Percentiles rank a stretch among this genome's conserved stretches.
These are phyloP conservation scores for Tulasnella calospora DNA, from an alignment of 768 basidiomycete genomes.

Conservation along the genomic window DNA sequence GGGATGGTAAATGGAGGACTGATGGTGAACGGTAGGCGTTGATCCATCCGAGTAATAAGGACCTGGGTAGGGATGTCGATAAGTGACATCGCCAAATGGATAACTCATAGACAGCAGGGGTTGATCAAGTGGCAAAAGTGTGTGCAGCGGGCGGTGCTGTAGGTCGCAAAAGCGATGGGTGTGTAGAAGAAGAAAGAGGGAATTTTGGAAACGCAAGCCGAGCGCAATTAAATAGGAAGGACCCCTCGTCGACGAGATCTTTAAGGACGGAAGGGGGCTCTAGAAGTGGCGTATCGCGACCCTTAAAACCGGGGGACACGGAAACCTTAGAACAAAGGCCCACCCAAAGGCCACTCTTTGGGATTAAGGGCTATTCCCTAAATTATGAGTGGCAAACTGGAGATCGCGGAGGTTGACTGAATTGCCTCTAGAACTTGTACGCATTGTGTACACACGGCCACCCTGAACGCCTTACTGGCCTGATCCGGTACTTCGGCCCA, in stretches of 20 bases:
- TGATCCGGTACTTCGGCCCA: neutral
- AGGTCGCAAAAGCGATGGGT: neutral
- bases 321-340: neutral
- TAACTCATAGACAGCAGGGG: neutral
- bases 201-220: neutral
- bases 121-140: neutral
- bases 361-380: neutral
- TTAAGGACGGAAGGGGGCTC: neutral
- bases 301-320: neutral
- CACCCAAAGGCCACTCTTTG: neutral
- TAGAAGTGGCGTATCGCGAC: neutral
- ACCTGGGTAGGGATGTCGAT: neutral
- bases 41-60: neutral
- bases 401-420: neutral
- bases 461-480: neutral
- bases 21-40: neutral
- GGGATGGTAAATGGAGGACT: neutral
- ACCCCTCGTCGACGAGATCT: neutral
- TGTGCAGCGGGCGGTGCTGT: neutral
- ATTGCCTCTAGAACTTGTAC: constrained; percentile 4
- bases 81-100: neutral
- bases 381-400: constrained; percentile 1
- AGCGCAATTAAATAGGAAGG: neutral
- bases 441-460: neutral
- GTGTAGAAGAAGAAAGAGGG: neutral